A percentile compares a stretch with the other conserved stretches of the same genome.
phyloP scores from a whole-genome alignment of 805 yeast genomes.

The Metschnikowia dekortorum region DNA sequence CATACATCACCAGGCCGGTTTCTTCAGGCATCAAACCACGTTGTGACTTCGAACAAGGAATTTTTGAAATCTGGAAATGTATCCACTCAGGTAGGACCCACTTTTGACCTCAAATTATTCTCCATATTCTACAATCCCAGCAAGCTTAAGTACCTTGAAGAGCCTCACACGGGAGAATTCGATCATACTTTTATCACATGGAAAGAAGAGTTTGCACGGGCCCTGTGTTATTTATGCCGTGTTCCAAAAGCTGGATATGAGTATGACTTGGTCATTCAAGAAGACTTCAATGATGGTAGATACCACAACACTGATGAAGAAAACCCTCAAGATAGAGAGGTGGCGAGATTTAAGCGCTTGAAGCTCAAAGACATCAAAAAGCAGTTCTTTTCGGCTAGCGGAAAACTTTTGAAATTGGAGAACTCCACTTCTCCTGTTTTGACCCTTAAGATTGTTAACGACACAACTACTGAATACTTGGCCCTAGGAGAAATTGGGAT shows the following conservation, averaged over 20 bases:
- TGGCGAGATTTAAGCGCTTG: conserved; percentile 28
- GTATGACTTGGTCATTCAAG: conserved; percentile 47
- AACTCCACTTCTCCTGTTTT: conserved; percentile 63
- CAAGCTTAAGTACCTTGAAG: conserved; percentile 30
- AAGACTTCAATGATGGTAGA: conserved; percentile 64
- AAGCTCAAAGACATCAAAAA: conserved; percentile 43
- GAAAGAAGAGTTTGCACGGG: conserved; percentile 68
- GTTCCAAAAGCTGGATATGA: conserved; percentile 26
- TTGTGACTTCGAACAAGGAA: conserved; percentile 37
- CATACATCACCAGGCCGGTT: conserved; percentile 61
- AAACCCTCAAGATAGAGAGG: conserved; percentile 19
- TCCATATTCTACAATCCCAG: conserved; percentile 60
- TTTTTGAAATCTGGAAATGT: not conserved
- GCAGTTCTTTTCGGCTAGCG: conserved; percentile 68
- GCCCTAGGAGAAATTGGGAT: conserved; percentile 19
- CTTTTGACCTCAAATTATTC: conserved; percentile 52
- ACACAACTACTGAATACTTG: conserved; percentile 16
- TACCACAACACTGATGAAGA: conserved; percentile 55
- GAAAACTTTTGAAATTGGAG: conserved; percentile 57
- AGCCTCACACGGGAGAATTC: not conserved
- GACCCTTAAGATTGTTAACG: conserved; percentile 45
- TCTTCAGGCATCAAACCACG: conserved; percentile 53
- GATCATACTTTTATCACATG: conserved; percentile 44
- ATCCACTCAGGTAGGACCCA: conserved; percentile 50
- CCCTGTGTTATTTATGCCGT: conserved; percentile 38